Evolutionary conservation across 805 yeast species (phyloP).

Genomic region (Danielia reshetovae): DNA sequence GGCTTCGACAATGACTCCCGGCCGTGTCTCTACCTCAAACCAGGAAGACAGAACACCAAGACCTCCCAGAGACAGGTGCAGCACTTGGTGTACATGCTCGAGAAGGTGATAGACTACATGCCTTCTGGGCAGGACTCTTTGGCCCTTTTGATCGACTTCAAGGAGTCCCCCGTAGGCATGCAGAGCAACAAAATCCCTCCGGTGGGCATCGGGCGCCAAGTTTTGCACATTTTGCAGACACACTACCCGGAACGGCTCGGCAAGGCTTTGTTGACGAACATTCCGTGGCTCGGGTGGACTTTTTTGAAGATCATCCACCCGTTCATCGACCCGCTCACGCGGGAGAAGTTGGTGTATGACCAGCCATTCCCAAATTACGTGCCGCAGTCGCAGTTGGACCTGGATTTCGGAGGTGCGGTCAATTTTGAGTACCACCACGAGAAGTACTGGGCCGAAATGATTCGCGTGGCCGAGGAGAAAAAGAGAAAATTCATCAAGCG

Average conservation of each 20-base stretch:
- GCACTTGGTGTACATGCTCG: conserved; percentile 89
- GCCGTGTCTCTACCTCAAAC: conserved; percentile 88
- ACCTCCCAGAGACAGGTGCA: conserved; percentile 91
- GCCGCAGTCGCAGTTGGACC: conserved; percentile 76
- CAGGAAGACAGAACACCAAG: conserved; percentile 95
- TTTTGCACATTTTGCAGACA: conserved; percentile 86
- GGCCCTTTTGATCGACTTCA: conserved; percentile 88
- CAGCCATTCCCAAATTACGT: conserved; percentile 84
- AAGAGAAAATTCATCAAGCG: conserved; percentile 62
- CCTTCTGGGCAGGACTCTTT: conserved; percentile 94
- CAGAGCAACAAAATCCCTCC: conserved; percentile 79
- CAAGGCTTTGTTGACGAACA: conserved; percentile 83
- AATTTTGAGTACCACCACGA: conserved; percentile 82
- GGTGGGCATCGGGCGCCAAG: conserved; percentile 83
- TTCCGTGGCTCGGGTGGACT: conserved; percentile 92
- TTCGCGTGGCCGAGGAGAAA: conserved; percentile 54
- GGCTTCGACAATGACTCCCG: conserved; percentile 89
- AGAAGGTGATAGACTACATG: conserved; percentile 90
- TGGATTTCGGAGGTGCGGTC: conserved; percentile 78
- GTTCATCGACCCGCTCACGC: conserved; percentile 91
- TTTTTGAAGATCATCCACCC: conserved; percentile 90
- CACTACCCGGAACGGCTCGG: conserved; percentile 98
- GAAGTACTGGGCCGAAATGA: conserved; percentile 72
- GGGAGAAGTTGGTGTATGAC: conserved; percentile 89
- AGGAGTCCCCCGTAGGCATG: conserved; percentile 64